Evolutionary conservation across 129 eudicot genomes (phyloP).

Genomic region (Arctium lappa): DNA sequence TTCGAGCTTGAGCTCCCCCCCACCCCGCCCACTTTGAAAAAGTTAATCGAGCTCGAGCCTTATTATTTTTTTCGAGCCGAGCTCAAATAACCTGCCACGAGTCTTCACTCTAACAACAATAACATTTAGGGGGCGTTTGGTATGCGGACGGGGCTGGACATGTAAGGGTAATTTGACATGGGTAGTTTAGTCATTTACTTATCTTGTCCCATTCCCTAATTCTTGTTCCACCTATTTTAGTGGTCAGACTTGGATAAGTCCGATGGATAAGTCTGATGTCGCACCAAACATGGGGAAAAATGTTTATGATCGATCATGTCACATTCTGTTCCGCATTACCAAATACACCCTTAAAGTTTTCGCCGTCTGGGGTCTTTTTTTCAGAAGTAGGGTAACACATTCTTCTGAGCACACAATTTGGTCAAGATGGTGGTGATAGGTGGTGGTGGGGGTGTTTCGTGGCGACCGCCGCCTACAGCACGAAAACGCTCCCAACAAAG

Average conservation of each 20-base stretch:
- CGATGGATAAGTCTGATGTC: background rate
- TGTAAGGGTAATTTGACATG: background rate
- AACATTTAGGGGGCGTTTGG: background rate
- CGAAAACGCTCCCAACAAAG: background rate
- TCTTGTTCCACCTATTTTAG: background rate
- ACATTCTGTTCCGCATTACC: background rate
- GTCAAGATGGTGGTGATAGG: too few species aligned
- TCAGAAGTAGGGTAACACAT: too few species aligned
- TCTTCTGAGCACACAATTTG: too few species aligned
- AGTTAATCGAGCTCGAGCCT: too few species aligned
- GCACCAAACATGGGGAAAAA: background rate
- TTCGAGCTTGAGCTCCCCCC: too few species aligned
- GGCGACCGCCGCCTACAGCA: too few species aligned
- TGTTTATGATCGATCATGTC: background rate
- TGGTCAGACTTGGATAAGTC: background rate
- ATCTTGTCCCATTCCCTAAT: background rate
- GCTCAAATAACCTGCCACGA: too few species aligned
- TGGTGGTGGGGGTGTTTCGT: too few species aligned
- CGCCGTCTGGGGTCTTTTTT: background rate
- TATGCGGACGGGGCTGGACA: background rate
- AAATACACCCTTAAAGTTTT: background rate
- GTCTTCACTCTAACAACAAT: background rate
- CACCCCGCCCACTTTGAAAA: too few species aligned
- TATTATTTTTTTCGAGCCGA: too few species aligned
- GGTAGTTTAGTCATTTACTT: background rate